These are phyloP conservation scores for Aspergillus amoenus DNA, from an alignment of 2,329 filamentous ascomycete species.

Conservation along the genomic window DNA sequence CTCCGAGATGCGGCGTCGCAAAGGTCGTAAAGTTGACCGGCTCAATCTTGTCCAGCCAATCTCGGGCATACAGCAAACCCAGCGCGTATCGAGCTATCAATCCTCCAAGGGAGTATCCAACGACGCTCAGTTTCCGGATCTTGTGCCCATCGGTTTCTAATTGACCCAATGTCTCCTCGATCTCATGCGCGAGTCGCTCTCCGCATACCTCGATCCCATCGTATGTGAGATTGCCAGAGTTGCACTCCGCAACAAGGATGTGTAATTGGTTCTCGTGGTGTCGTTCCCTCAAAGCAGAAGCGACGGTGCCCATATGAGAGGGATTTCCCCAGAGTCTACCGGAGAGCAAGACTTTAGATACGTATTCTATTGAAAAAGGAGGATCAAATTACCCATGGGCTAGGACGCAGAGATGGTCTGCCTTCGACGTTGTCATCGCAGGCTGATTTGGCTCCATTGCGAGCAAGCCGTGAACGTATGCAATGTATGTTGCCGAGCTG, in stretches of 20 bases:
- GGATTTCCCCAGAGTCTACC: slow-evolving; percentile 61
- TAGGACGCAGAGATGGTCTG: slow-evolving; percentile 60
- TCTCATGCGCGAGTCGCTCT: slow-evolving; percentile 63
- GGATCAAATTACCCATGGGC: slow-evolving; percentile 56
- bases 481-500: not conserved
- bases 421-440: slow-evolving; percentile 18
- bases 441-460: slow-evolving; percentile 10
- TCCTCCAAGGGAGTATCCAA: slow-evolving; percentile 88
- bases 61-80: slow-evolving; percentile 77
- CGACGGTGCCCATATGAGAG: slow-evolving; percentile 56
- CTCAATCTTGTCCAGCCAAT: slow-evolving; percentile 73
- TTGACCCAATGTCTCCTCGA: slow-evolving; percentile 58
- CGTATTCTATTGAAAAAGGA: not conserved
- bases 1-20: slow-evolving; percentile 79
- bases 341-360: not conserved
- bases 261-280: slow-evolving; percentile 54
- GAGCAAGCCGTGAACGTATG: not conserved
- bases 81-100: slow-evolving; percentile 83
- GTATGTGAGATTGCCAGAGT: slow-evolving; percentile 60
- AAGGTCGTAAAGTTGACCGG: slow-evolving; percentile 96
- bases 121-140: slow-evolving; percentile 78
- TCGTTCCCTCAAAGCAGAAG: slow-evolving; percentile 50
- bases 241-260: slow-evolving; percentile 56
- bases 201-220: slow-evolving; percentile 69
- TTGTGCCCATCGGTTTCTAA: slow-evolving; percentile 63